Conservation (phyloP, 1,284 basidiomycete species). For the Porogramme epimiltina region DNA sequence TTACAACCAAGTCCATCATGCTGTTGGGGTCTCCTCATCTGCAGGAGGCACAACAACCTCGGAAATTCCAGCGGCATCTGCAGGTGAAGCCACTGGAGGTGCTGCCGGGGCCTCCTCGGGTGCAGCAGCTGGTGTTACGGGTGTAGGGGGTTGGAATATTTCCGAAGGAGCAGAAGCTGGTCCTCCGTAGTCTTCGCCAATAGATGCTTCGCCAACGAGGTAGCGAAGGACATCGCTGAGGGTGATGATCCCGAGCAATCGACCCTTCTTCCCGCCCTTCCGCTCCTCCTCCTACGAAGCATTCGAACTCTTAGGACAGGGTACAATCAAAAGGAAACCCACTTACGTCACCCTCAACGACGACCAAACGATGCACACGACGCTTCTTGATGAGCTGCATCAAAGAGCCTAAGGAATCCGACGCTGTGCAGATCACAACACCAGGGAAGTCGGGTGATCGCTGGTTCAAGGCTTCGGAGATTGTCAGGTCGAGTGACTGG, state of each 20-base stretch:
- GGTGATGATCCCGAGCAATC: conserved; percentile 87
- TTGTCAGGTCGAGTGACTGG: conserved; percentile 93
- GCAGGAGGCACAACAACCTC: no score
- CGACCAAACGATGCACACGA: conserved; percentile 91
- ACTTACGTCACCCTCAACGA: conserved; percentile 83
- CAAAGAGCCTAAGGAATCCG: conserved; percentile 92
- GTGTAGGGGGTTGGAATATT: neutral
- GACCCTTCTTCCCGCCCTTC: conserved; percentile 78
- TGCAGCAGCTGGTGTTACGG: neutral
- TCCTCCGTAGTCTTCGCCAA: conserved; percentile 38
- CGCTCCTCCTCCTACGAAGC: conserved; percentile 68
- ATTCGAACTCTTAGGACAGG: conserved; percentile 12
- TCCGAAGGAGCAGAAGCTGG: neutral
- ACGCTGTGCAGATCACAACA: conserved; percentile 93
- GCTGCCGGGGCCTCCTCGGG: conserved; percentile 1
- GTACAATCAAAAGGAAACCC: neutral
- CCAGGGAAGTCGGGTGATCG: conserved; percentile 94
- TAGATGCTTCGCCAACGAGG: conserved; percentile 69
- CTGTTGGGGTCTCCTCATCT: neutral
- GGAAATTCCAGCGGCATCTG: conserved; percentile 3
- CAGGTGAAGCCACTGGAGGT: conserved; percentile 1
- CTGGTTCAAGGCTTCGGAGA: conserved; percentile 90
- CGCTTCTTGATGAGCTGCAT: conserved; percentile 92
- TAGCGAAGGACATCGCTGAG: conserved; percentile 90
- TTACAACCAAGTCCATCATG: neutral